Evolutionary conservation across 805 yeast species (phyloP).

Genomic region (Ogataea kodamae): DNA sequence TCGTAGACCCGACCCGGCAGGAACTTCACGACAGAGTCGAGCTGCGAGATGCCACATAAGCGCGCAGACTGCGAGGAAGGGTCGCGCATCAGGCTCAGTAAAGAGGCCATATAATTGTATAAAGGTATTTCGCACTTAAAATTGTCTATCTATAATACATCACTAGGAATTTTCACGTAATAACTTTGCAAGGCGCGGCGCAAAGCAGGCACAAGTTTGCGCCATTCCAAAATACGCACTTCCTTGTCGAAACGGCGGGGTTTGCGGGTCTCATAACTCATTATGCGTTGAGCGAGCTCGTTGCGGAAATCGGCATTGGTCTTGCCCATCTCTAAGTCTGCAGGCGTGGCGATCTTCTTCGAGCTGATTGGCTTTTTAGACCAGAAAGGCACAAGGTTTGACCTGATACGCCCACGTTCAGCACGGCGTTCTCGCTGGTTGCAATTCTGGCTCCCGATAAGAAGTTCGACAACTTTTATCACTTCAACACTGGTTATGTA

Average conservation of each 20-base stretch:
- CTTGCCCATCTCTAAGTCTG: constrained; percentile 11
- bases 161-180: constrained; percentile 53
- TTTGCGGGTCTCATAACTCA: constrained; percentile 58
- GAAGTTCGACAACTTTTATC: constrained; percentile 57
- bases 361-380: constrained; percentile 55
- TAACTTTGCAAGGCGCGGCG: constrained; percentile 63
- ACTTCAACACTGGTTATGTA: constrained; percentile 69
- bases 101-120: constrained; percentile 8
- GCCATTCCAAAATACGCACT: constrained; percentile 61
- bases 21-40: constrained; percentile 5
- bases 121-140: too few species aligned
- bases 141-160: constrained; percentile 11
- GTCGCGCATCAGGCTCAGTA: constrained; percentile 4
- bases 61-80: constrained; percentile 1
- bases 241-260: constrained; percentile 71
- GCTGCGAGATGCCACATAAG: background rate
- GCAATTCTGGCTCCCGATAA: constrained; percentile 47
- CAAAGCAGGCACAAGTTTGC: constrained; percentile 54
- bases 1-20: constrained; percentile 25
- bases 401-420: constrained; percentile 64
- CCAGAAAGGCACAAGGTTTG: constrained; percentile 68
- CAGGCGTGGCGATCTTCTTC: constrained; percentile 27
- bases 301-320: constrained; percentile 38
- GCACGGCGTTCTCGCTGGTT: constrained; percentile 52
- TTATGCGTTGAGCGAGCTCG: constrained; percentile 61